These are phyloP conservation scores for Colletotrichum gloeosporioides DNA, from an alignment of 2,329 filamentous ascomycete genomes.

Conservation along the genomic window DNA sequence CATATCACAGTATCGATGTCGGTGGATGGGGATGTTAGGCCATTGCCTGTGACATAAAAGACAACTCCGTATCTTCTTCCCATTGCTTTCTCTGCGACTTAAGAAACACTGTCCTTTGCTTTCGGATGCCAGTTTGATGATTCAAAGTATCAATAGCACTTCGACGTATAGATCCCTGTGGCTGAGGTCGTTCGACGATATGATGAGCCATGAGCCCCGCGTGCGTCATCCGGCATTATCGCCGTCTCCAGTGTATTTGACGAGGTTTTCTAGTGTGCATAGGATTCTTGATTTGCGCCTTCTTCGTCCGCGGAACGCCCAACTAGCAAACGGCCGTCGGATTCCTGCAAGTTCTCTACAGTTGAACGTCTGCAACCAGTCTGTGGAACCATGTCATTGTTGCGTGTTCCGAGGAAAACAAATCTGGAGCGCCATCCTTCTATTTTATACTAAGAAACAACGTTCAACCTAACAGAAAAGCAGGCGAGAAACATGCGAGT, in stretches of 20 bases:
- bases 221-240: background rate
- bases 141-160: background rate
- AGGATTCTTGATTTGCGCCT: accelerated
- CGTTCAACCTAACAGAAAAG: too few species aligned
- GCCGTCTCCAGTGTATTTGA: background rate
- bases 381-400: too few species aligned
- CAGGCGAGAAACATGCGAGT: too few species aligned
- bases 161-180: background rate
- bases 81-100: background rate
- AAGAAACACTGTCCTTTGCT: background rate
- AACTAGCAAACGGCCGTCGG: too few species aligned
- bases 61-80: background rate
- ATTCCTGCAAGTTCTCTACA: too few species aligned
- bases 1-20: too few species aligned
- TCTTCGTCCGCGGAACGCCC: background rate
- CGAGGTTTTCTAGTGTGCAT: accelerated
- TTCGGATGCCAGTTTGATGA: too few species aligned
- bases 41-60: too few species aligned
- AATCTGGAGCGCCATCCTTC: too few species aligned
- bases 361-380: too few species aligned
- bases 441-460: too few species aligned
- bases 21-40: accelerated
- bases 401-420: too few species aligned
- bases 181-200: accelerated
- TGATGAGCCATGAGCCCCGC: background rate